Conservation (phyloP, 257 asterid species). For the Pogostemon cablin region DNA sequence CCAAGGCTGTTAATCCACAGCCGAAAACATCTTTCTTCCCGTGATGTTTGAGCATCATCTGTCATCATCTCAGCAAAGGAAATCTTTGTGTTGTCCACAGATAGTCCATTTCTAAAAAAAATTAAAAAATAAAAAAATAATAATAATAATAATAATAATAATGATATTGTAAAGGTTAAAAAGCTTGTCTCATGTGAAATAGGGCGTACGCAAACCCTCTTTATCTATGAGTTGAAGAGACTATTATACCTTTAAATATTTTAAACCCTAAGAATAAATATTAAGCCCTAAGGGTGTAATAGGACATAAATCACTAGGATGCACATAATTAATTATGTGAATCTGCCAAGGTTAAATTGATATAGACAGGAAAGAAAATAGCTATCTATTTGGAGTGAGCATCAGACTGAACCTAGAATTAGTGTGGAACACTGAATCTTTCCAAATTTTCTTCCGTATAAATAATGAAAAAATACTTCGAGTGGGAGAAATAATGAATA, state of each 20-base stretch:
- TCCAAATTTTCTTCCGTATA: neutral
- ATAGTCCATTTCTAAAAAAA: slow-evolving; percentile 59
- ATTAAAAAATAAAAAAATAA: neutral
- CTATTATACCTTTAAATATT: no score
- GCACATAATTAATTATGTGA: no score
- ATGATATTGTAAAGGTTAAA: no score
- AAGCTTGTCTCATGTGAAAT: no score
- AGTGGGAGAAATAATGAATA: neutral
- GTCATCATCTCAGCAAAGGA: slow-evolving; percentile 87
- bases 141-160: no score
- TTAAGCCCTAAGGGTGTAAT: no score
- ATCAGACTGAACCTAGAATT: no score
- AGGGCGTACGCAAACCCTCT: no score
- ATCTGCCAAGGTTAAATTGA: neutral
- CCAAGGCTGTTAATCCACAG: slow-evolving; percentile 98
- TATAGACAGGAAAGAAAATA: neutral
- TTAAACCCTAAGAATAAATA: no score
- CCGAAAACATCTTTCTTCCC: slow-evolving; percentile 96
- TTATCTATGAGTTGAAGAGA: no score
- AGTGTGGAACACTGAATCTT: neutral
- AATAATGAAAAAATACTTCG: neutral
- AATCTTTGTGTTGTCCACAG: slow-evolving; percentile 51
- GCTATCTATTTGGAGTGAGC: no score
- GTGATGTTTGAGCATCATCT: slow-evolving; percentile 88
- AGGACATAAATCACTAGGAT: no score